These are phyloP conservation scores for Metschnikowia lochheadii DNA, from an alignment of 805 yeast genomes.

Conservation along the genomic window DNA sequence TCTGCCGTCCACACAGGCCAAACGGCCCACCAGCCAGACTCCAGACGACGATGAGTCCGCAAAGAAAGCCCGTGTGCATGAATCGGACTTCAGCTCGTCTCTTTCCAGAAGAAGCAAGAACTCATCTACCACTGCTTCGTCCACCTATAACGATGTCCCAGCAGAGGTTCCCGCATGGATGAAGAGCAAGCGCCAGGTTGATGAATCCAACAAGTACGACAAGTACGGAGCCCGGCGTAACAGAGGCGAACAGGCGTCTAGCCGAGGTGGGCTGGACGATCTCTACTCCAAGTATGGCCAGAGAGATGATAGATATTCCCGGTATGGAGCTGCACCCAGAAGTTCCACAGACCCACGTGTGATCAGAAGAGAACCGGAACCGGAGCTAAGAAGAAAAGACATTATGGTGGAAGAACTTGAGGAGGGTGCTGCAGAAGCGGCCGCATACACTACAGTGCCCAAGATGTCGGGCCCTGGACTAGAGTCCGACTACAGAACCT, in stretches of 20 bases:
- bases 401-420: slow-evolving; percentile 3
- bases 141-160: slow-evolving; percentile 25
- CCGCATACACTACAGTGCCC: slow-evolving; percentile 19
- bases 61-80: slow-evolving; percentile 5
- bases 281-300: not conserved
- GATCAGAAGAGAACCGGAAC: slow-evolving; percentile 16
- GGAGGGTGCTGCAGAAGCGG: slow-evolving; percentile 8
- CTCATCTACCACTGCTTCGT: slow-evolving; percentile 7
- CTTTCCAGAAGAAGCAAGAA: slow-evolving; percentile 13
- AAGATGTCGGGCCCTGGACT: slow-evolving; percentile 15
- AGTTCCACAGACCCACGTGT: slow-evolving; percentile 11
- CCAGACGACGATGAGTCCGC: not conserved
- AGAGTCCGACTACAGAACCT: slow-evolving; percentile 29
- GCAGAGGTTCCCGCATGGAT: slow-evolving; percentile 38
- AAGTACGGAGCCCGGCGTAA: slow-evolving; percentile 29
- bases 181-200: slow-evolving; percentile 22
- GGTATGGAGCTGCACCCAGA: slow-evolving; percentile 15
- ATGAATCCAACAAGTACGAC: slow-evolving; percentile 32
- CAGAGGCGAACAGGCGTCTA: not conserved
- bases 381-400: slow-evolving; percentile 11
- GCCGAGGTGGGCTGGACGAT: not conserved
- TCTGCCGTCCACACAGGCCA: slow-evolving; percentile 1
- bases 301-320: slow-evolving; percentile 15
- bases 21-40: not conserved
- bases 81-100: slow-evolving; percentile 12